Evolutionary conservation across 768 basidiomycete genomes (phyloP), one percentile per base, ranked within the genome.

Genomic region (Tylopilus felleus): DNA sequence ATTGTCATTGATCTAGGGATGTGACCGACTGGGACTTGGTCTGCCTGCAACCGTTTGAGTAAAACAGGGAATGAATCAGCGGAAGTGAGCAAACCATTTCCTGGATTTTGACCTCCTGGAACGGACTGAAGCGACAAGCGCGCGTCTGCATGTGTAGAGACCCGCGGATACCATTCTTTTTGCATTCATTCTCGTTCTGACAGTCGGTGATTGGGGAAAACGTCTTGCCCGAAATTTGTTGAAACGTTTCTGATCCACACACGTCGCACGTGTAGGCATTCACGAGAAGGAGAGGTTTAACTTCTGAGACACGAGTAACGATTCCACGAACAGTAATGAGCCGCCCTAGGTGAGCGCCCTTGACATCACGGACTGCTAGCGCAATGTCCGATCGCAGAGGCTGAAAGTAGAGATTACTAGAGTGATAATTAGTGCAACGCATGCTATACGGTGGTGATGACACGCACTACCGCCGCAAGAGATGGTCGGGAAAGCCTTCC

Each of bases 21-120:
- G 69, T 99, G 97, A 5, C 97, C 97, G 44, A 99, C 96, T 22
- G 97, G 97, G 1, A 99, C 97, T 85, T 99, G 97, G 65, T 98
- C 96, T 23, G 96, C 90, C 93, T 93, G 62, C 0, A 38, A 53
- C 38, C 47, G 4, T 40, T 48, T 65, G 33, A 65, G 56, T 33
- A 46, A 44, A 19, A 55, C 27, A n/a, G 16, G 16, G 10, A n/a
- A 17, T 44, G 6, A 6, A 40, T 17, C 0, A 31, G 36, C 33
- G 47, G 35, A 47, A 13, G 16, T 14, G 17, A 13, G 3, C 40
- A 77, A 53, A 90, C 94, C 95, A 99, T 96, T 72, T 99, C 97
- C 70, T 99, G 97, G 51, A 99, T 95, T 72, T 96, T 96, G 56
- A 97, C 83, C 72, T 99, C 97, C 68, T 99, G 97, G 78, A 98